Conservation (phyloP, 345 rosid genomes). For the Dimocarpus longan region DNA sequence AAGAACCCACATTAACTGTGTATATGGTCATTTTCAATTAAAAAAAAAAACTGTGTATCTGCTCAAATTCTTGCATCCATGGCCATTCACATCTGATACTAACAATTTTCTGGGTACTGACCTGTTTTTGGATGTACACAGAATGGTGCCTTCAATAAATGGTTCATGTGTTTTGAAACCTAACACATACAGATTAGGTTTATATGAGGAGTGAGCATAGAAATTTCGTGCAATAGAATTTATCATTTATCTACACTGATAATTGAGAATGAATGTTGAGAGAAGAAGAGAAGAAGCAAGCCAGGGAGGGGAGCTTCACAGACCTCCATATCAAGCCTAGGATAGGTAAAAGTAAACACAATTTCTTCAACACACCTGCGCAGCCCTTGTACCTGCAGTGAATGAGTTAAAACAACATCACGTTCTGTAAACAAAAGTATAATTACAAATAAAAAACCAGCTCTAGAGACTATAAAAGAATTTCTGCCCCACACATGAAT, state of each 20-base stretch:
- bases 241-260: background rate
- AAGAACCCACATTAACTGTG: background rate
- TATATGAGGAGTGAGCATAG: background rate
- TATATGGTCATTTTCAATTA: too few relatives aligned
- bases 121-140: slow-evolving; percentile 97
- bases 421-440: background rate
- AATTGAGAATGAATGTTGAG: background rate
- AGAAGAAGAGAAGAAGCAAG: background rate
- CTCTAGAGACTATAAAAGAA: background rate
- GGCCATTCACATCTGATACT: background rate
- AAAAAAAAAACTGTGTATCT: background rate
- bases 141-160: slow-evolving; percentile 96
- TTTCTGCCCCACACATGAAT: background rate
- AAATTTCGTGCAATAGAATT: background rate
- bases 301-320: slow-evolving; percentile 14
- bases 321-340: slow-evolving; percentile 97
- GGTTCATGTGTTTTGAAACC: slow-evolving; percentile 97
- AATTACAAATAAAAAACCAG: slow-evolving; percentile 16
- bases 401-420: slow-evolving; percentile 6
- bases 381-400: slow-evolving; percentile 58
- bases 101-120: slow-evolving; percentile 18
- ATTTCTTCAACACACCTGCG: slow-evolving; percentile 88
- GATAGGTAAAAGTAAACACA: slow-evolving; percentile 77
- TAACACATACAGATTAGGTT: slow-evolving; percentile 29
- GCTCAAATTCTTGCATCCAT: slow-evolving; percentile 2